A percentile compares a stretch with the other conserved stretches of the same genome.
These are phyloP conservation scores for Diatrype stigma DNA, from an alignment of 2,329 filamentous ascomycete species.

Conservation along the genomic window DNA sequence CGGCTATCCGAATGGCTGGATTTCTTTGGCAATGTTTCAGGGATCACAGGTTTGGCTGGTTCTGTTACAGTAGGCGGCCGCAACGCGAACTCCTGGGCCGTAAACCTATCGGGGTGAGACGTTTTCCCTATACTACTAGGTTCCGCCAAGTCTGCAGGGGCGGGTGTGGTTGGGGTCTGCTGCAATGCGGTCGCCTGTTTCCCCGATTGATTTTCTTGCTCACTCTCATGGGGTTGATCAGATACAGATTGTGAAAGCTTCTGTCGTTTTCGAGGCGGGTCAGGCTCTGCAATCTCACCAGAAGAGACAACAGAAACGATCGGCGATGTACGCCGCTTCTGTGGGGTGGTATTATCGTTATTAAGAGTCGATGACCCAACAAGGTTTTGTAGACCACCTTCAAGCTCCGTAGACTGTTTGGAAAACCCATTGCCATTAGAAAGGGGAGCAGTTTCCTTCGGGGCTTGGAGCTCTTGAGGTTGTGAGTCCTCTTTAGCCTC, in stretches of 20 bases:
- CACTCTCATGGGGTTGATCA: not conserved
- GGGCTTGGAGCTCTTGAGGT: not conserved
- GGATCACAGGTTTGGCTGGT: not conserved
- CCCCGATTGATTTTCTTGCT: not conserved
- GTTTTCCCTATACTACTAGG: not conserved
- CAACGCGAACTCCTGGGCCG: not conserved
- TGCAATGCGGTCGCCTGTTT: not conserved
- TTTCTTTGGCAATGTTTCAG: not conserved
- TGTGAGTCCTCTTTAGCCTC: not conserved
- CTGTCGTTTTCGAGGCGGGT: constrained; percentile 1
- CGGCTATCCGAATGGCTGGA: too few species aligned
- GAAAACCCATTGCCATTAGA: too few species aligned
- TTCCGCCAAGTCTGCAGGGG: not conserved
- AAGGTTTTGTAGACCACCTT: not conserved
- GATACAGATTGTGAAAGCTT: not conserved
- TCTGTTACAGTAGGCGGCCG: not conserved
- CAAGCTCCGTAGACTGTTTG: too few species aligned
- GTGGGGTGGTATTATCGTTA: not conserved
- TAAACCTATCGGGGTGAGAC: not conserved
- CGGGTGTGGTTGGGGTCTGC: not conserved
- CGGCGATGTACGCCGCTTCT: not conserved
- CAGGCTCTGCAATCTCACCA: not conserved
- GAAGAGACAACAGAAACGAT: not conserved
- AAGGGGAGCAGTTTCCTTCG: too few species aligned
- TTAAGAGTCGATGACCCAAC: not conserved